Evolutionary conservation across 2,329 filamentous ascomycete genomes (phyloP).

Genomic region (Trichophyton equinum): DNA sequence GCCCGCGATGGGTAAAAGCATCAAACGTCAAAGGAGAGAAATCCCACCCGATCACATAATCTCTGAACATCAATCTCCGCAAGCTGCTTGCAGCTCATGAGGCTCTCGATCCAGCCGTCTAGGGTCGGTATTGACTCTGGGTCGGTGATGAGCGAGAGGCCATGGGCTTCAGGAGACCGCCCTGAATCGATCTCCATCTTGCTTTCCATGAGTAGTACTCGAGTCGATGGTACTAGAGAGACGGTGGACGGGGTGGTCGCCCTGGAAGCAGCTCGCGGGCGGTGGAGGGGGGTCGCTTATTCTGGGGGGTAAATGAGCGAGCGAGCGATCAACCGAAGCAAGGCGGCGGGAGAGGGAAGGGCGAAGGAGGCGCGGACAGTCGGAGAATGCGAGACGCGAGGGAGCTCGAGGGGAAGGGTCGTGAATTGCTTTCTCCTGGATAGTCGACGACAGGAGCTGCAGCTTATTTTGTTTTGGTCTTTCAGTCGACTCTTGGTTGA

Average conservation of each 20-base stretch:
- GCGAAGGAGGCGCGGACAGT: not conserved
- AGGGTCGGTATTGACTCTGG: slow-evolving; percentile 82
- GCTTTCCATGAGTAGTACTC: slow-evolving; percentile 62
- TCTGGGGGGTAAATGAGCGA: not conserved
- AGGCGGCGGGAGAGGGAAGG: not conserved
- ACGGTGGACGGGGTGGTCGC: not conserved
- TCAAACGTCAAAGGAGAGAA: not conserved
- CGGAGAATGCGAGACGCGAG: not conserved
- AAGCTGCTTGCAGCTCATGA: slow-evolving; percentile 98
- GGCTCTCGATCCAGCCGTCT: slow-evolving; percentile 95
- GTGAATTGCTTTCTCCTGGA: not conserved
- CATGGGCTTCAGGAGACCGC: slow-evolving; percentile 65
- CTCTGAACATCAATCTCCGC: slow-evolving; percentile 88
- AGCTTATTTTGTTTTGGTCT: not conserved
- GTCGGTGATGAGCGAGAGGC: slow-evolving; percentile 64
- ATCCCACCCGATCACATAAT: slow-evolving; percentile 85
- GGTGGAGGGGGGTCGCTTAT: slow-evolving; percentile 1
- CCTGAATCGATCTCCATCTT: slow-evolving; percentile 95
- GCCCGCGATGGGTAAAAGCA: not conserved
- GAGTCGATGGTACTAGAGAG: not conserved
- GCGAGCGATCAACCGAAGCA: not conserved
- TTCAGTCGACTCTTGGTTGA: not conserved
- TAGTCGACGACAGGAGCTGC: not conserved
- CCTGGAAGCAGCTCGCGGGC: not conserved
- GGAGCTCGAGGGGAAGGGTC: not conserved